Evolutionary conservation across 148 eudicot species (phyloP).

Genomic region (Rhododendron williamsianum): DNA sequence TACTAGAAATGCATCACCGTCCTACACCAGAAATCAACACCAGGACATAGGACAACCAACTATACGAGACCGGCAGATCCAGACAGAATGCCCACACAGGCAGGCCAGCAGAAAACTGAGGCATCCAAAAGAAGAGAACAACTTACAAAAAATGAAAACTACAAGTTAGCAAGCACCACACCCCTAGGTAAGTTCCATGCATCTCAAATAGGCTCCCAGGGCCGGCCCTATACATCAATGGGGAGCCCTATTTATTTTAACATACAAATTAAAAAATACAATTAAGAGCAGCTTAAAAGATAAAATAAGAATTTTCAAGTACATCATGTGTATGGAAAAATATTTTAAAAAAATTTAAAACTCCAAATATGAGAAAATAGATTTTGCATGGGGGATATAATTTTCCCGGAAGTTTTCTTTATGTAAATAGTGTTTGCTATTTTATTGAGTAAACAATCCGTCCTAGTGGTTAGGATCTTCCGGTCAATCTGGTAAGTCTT

Average conservation of each 20-base stretch:
- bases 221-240: no score
- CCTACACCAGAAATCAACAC: not conserved
- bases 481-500: not conserved
- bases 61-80: no score
- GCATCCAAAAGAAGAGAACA: not conserved
- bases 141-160: not conserved
- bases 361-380: no score
- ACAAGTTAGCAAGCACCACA: not conserved
- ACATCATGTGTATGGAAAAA: no score
- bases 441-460: not conserved
- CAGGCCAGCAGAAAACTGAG: no score
- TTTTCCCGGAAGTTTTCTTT: not conserved
- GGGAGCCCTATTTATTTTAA: no score
- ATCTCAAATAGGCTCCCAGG: not conserved
- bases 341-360: no score
- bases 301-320: no score
- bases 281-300: no score
- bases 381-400: not conserved
- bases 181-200: not conserved
- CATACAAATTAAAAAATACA: no score
- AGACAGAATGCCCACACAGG: no score
- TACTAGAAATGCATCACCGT: no score
- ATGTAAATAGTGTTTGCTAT: not conserved
- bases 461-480: not conserved
- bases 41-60: not conserved